A percentile compares a stretch with the other conserved stretches of the same genome.
These are phyloP conservation scores for Erysimum cheiranthoides DNA, from an alignment of 345 rosid species.

Conservation along the genomic window DNA sequence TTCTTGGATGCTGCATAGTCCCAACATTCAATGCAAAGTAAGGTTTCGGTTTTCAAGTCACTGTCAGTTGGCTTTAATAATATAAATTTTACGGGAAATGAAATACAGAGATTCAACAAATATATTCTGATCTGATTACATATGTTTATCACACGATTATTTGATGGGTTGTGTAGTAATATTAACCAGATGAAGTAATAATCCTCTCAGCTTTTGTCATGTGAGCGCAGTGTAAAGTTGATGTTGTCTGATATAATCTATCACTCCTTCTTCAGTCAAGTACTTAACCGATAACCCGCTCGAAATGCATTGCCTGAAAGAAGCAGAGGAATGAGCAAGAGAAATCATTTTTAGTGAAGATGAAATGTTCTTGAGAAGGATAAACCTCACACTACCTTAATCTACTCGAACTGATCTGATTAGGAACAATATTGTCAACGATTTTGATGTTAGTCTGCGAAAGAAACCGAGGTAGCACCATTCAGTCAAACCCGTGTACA, in stretches of 20 bases:
- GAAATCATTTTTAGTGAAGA: not conserved
- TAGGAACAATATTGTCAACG: constrained; percentile 71
- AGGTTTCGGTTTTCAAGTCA: no score
- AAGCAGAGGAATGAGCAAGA: constrained; percentile 2
- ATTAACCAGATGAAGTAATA: not conserved
- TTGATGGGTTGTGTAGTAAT: not conserved
- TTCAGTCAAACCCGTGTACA: not conserved
- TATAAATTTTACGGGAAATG: no score
- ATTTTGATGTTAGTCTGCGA: constrained; percentile 67
- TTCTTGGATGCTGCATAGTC: no score
- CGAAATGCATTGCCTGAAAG: constrained; percentile 76
- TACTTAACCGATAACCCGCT: constrained; percentile 80
- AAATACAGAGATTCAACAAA: not conserved
- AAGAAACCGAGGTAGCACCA: not conserved
- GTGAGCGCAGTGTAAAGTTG: constrained; percentile 49
- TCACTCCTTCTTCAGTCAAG: constrained; percentile 73
- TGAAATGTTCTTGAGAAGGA: constrained; percentile 10
- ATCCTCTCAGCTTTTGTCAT: constrained; percentile 23
- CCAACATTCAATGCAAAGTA: no score
- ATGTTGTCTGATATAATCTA: constrained; percentile 58
- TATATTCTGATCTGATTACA: not conserved
- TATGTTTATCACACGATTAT: constrained; percentile 15
- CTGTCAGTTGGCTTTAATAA: no score
- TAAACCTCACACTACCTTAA: constrained; percentile 57
- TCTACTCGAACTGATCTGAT: constrained; percentile 86